Evolutionary conservation across 257 asterid species (phyloP).

Genomic region (Ocimum tenuiflorum): DNA sequence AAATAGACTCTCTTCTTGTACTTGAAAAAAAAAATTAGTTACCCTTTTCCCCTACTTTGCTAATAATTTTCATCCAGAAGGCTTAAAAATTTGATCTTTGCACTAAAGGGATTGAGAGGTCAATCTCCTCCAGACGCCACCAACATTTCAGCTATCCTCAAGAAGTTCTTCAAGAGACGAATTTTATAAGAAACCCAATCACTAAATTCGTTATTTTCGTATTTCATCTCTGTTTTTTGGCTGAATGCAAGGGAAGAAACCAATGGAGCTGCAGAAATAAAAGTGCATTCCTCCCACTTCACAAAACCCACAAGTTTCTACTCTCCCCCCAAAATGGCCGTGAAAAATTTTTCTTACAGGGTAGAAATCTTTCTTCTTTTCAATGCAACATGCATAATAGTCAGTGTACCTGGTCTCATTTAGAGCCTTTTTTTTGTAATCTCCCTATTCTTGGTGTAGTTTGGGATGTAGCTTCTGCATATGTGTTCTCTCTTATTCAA

Average conservation of each 20-base stretch:
- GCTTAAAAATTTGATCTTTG: neutral
- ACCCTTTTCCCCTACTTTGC: no score
- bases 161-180: neutral
- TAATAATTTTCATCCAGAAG: no score
- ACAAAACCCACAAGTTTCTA: slow-evolving; percentile 24
- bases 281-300: slow-evolving; percentile 32
- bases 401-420: neutral
- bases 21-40: no score
- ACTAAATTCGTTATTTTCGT: neutral
- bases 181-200: neutral
- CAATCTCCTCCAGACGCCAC: slow-evolving; percentile 25
- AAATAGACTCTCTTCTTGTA: no score
- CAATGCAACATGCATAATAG: neutral
- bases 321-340: slow-evolving; percentile 49
- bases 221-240: neutral
- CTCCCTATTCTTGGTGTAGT: neutral
- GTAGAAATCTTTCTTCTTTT: slow-evolving; percentile 21
- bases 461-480: neutral
- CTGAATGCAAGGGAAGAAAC: slow-evolving; percentile 17
- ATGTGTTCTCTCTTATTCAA: neutral
- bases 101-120: slow-evolving; percentile 9
- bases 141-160: slow-evolving; percentile 23
- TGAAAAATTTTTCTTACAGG: slow-evolving; percentile 57
- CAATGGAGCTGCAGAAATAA: neutral
- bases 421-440: neutral